These are phyloP conservation scores for Rhodotorula sp. DNA, from an alignment of 1,284 basidiomycete genomes.

Conservation along the genomic window DNA sequence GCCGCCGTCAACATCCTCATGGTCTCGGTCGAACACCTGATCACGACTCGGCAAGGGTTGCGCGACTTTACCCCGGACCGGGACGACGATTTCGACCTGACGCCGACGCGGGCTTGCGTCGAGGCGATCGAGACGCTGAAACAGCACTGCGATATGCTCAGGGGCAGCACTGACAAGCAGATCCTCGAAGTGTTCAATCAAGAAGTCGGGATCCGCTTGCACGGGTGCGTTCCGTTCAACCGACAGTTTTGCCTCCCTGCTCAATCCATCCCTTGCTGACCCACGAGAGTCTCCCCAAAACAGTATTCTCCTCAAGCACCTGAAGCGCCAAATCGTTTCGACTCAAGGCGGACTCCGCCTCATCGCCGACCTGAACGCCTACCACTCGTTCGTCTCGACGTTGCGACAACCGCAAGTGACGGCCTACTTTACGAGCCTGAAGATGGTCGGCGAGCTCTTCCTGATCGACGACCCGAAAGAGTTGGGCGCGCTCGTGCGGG, in stretches of 20 bases:
- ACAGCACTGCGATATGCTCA: conserved; percentile 83
- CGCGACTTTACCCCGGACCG: conserved; percentile 89
- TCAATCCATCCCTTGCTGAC: neutral
- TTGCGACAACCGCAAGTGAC: conserved; percentile 68
- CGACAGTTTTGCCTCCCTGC: neutral
- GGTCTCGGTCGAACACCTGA: conserved; percentile 95
- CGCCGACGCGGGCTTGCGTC: conserved; percentile 76
- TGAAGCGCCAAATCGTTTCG: conserved; percentile 95
- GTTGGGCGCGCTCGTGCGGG: conserved; percentile 87
- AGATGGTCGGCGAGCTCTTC: conserved; percentile 94
- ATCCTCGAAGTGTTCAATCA: conserved; percentile 97
- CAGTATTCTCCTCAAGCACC: conserved; percentile 91
- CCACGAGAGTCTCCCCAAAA: too few species aligned
- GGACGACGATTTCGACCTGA: conserved; percentile 44
- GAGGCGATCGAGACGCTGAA: conserved; percentile 83
- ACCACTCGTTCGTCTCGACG: conserved; percentile 80
- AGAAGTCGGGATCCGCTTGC: conserved; percentile 89
- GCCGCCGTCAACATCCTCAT: conserved; percentile 93
- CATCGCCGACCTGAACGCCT: conserved; percentile 92
- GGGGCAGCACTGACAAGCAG: conserved; percentile 91
- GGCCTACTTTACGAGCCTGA: conserved; percentile 85
- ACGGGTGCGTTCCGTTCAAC: conserved; percentile 61
- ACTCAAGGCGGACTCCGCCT: conserved; percentile 90
- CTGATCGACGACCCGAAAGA: conserved; percentile 70
- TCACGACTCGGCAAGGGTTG: conserved; percentile 75